Percentiles rank a stretch among this genome's conserved stretches.
Evolutionary conservation across 108 stramenopile genomes (phyloP).

Genomic region (Skeletonema tropicum): DNA sequence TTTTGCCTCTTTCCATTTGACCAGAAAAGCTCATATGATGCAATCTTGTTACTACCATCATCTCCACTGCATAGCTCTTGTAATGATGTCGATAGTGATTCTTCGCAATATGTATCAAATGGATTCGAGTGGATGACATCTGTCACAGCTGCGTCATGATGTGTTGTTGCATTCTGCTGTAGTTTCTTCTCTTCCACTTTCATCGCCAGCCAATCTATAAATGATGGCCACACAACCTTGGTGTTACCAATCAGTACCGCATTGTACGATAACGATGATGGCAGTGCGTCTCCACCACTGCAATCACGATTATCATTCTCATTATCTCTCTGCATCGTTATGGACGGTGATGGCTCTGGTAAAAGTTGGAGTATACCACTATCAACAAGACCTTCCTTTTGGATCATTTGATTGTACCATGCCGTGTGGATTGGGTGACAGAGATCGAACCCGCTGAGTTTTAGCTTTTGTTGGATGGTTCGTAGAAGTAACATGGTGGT

Average conservation of each 20-base stretch:
- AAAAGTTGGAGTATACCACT: conserved; percentile 39
- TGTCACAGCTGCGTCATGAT: conserved; percentile 7
- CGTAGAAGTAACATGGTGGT: neutral
- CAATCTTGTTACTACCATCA: conserved; percentile 1
- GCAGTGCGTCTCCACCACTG: neutral
- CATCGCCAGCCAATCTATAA: conserved; percentile 45
- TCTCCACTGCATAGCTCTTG: neutral
- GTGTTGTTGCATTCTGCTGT: neutral
- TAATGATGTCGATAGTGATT: conserved; percentile 6
- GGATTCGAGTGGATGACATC: conserved; percentile 16
- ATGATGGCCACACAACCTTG: conserved; percentile 47
- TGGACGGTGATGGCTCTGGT: conserved; percentile 37
- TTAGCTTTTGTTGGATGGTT: conserved; percentile 9
- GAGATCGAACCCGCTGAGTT: conserved; percentile 28
- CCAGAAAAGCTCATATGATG: conserved; percentile 45
- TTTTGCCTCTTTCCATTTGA: conserved; percentile 38
- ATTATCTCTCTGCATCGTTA: neutral
- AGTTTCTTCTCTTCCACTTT: conserved; percentile 17
- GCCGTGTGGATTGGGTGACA: conserved; percentile 51
- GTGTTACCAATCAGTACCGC: conserved; percentile 59
- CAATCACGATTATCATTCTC: neutral
- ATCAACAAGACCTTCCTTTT: conserved; percentile 45
- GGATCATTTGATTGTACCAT: conserved; percentile 53
- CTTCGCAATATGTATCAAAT: conserved; percentile 41
- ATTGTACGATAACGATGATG: conserved; percentile 17